Evolutionary conservation across 75 land plant species (phyloP), one percentile per base, ranked within the genome.

Genomic region (Isoetes taiwanensis): DNA sequence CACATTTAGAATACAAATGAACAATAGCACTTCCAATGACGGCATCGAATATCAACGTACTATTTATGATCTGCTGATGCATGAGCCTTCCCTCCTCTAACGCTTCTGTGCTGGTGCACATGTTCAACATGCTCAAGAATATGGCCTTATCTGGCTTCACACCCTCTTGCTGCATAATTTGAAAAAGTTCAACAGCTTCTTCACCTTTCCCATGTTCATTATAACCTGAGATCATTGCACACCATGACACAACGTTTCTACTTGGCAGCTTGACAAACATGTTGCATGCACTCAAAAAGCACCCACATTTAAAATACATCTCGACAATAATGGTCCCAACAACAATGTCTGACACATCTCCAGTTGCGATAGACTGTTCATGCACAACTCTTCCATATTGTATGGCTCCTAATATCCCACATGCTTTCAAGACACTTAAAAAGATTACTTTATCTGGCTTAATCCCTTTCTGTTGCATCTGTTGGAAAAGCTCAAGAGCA

Each of bases 11-110:
- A 56, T 67, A 81, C 78, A 75, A 64, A 19, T 66, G 70, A 31
- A 81, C 55, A 17, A 78, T 43, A 1, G 83, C 55, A 63, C 72
- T 80, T 1, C 67, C 64, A 30, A 76, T 72, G 16, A 64, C 74
- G 9, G 46, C 25, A 38, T 54, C 30, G n/a, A n/a, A n/a, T n/a
- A n/a, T n/a, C n/a, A n/a, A n/a, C n/a, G n/a, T n/a, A 37, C 38
- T 37, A 9, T 8, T 9, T 37, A 37, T 37, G 38, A 37, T 37
- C 38, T 37, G 38, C 38, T 37, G 8, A 12, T 37, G 38, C 11
- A 37, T 8, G 12, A 37, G 12, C 38, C 38, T 37, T 37, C 38
- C 38, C 8, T 37, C 12, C 2, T 28, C 8, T 6, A 52, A 14
- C 2, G 27, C 55, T 20, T 1, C 43, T 17, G 20, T 11, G 52